Evolutionary conservation across 192 early-diverging fungal genomes (phyloP), one percentile per base, ranked within the genome.

Genomic region (Podila verticillata): DNA sequence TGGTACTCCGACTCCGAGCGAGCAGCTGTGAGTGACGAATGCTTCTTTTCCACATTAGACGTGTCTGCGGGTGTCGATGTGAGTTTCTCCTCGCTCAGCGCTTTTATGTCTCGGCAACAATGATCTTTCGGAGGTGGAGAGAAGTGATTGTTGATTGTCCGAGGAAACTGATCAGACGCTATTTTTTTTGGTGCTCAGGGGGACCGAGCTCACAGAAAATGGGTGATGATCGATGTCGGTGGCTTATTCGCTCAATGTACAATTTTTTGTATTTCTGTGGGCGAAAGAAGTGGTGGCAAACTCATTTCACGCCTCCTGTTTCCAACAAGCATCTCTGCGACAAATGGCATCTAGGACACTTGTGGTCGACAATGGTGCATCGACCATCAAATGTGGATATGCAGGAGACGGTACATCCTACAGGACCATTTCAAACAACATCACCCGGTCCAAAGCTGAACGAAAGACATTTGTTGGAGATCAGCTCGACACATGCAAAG

Each of bases 381-480:
- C 77, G 13, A 72, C 77, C 26, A 65, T 80, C 56, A 80, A 80
- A 48, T 80, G 20, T 47, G 77, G 77, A 8, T 80, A 44, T 56
- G 77, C 77, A n/a, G 77, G 68, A 10, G 64, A 59, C 26, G 61
- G 65, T 4, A 39, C 10, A 29, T 48, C 56, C 8, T 74, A 66
- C 64, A 88, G 80, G 54, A 57, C 74, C n/a, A 66, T 91, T 34
- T 87, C 87, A 35, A 93, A 93, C 65, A 89, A 68, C 78, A 87
- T 86, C 77, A 86, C 82, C 66, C 89, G 84, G 65, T 89, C 85
- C 64, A 90, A 82, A 70, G 86, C 65, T 12, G 88, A 86, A 56
- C 82, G 83, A 64, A 80, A 73, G 51, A 78, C 80, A 2, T 92
- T 88, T 71, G 84, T 95, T 60, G 94, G 87, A 13, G 94, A 95